These are phyloP conservation scores for Clonostachys chloroleuca DNA, from an alignment of 2,329 filamentous ascomycete species.

Conservation along the genomic window DNA sequence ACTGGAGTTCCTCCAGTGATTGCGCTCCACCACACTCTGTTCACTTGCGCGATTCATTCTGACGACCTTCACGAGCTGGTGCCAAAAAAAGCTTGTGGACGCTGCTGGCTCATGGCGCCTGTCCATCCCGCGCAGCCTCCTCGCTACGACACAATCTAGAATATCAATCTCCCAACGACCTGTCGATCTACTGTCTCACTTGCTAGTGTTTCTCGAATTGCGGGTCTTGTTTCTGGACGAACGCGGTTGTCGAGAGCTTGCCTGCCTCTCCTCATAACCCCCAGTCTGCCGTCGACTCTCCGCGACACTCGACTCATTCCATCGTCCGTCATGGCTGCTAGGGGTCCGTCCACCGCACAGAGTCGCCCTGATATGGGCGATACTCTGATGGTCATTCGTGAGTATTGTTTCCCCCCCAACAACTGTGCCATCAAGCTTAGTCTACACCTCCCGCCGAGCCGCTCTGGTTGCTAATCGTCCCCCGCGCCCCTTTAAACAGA, in stretches of 20 bases:
- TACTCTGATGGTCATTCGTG: constrained; percentile 68
- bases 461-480: neutral
- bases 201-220: neutral
- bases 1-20: constrained; percentile 3
- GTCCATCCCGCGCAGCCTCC: neutral
- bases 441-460: neutral
- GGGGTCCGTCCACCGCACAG: constrained; percentile 26
- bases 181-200: no score
- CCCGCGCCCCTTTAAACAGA: constrained; percentile 44
- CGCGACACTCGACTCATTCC: neutral
- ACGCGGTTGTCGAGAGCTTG: neutral
- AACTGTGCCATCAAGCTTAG: constrained; percentile 1
- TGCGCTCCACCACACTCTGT: neutral
- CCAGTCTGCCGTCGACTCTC: neutral
- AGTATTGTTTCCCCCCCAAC: constrained; percentile 24
- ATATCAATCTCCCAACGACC: neutral
- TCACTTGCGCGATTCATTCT: neutral
- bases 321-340: constrained; percentile 31
- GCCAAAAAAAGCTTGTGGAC: neutral
- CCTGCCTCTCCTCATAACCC: neutral
- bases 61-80: neutral
- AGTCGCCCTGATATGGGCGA: constrained; percentile 59
- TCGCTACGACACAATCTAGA: neutral
- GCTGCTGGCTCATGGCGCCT: constrained; percentile 1
- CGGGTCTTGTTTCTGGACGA: neutral